Conservation (phyloP, 768 basidiomycete genomes). For the Phlebiopsis flavidoalba region DNA sequence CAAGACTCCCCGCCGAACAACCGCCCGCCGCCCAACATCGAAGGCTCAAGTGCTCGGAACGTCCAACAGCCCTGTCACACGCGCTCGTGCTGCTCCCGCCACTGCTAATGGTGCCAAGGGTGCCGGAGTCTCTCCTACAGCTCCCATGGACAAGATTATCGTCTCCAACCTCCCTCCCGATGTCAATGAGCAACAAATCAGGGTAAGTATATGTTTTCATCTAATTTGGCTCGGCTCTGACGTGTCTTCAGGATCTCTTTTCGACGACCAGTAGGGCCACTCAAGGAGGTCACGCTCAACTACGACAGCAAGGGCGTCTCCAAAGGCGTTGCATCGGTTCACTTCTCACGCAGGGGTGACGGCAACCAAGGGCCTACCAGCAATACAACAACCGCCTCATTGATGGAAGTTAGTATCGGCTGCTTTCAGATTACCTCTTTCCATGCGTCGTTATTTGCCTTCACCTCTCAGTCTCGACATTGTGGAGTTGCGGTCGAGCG, state of each 20-base stretch:
- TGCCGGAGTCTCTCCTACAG: slow-evolving; percentile 27
- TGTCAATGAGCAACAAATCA: slow-evolving; percentile 91
- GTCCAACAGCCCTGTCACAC: slow-evolving; percentile 40
- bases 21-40: slow-evolving; percentile 36
- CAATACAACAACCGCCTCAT: slow-evolving; percentile 98
- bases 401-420: slow-evolving; percentile 99
- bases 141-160: slow-evolving; percentile 83
- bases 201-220: slow-evolving; percentile 47
- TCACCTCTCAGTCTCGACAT: slow-evolving; percentile 2
- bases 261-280: slow-evolving; percentile 82
- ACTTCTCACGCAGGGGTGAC: slow-evolving; percentile 83
- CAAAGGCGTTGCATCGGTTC: slow-evolving; percentile 85
- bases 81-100: slow-evolving; percentile 44
- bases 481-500: neutral
- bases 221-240: neutral
- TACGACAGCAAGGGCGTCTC: slow-evolving; percentile 84
- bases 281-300: slow-evolving; percentile 77
- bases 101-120: slow-evolving; percentile 30
- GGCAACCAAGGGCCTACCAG: slow-evolving; percentile 87
- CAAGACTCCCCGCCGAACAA: slow-evolving; percentile 36
- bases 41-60: slow-evolving; percentile 64
- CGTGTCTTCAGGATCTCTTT: slow-evolving; percentile 84
- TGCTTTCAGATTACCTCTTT: slow-evolving; percentile 31
- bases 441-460: slow-evolving; percentile 9
- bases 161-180: slow-evolving; percentile 91